Evolutionary conservation across 306 rosid genomes (phyloP).

Genomic region (Ammopiptanthus mongolicus): DNA sequence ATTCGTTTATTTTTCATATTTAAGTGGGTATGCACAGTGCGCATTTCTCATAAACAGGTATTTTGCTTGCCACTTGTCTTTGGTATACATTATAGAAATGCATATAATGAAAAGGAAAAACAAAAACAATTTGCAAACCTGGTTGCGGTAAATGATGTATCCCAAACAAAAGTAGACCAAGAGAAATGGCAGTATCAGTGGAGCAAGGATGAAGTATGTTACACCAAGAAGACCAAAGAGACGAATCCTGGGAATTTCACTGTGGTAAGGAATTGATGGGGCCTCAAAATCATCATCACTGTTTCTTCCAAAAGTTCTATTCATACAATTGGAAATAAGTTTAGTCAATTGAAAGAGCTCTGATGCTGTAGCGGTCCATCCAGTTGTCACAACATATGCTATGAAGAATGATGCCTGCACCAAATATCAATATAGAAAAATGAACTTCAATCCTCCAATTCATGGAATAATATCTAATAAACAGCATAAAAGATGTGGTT

Average conservation of each 20-base stretch:
- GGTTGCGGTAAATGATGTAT: conserved; percentile 82
- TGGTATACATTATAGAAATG: not conserved
- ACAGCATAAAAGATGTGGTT: not conserved
- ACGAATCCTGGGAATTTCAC: conserved; percentile 57
- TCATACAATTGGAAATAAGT: conserved; percentile 38
- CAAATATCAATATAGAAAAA: conserved; percentile 19
- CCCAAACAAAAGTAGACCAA: conserved; percentile 71
- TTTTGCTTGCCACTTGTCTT: not conserved
- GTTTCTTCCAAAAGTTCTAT: conserved; percentile 30
- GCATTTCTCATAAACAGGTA: not conserved
- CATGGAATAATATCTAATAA: not conserved
- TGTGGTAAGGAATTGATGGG: conserved; percentile 61
- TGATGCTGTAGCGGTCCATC: conserved; percentile 65
- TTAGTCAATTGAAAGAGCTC: conserved; percentile 53
- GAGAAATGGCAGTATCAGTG: conserved; percentile 88
- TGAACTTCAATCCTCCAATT: conserved; percentile 2
- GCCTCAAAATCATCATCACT: conserved; percentile 39
- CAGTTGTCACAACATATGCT: conserved; percentile 55
- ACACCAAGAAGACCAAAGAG: conserved; percentile 88
- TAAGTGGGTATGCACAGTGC: not conserved
- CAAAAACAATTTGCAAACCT: conserved; percentile 44
- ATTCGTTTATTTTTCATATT: not conserved
- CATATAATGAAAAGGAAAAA: not conserved
- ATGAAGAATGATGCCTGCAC: conserved; percentile 86
- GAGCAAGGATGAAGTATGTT: conserved; percentile 87